Base-by-base conservation (phyloP, 2,329 filamentous ascomycete species). In the Blumeria hordei region DNA sequence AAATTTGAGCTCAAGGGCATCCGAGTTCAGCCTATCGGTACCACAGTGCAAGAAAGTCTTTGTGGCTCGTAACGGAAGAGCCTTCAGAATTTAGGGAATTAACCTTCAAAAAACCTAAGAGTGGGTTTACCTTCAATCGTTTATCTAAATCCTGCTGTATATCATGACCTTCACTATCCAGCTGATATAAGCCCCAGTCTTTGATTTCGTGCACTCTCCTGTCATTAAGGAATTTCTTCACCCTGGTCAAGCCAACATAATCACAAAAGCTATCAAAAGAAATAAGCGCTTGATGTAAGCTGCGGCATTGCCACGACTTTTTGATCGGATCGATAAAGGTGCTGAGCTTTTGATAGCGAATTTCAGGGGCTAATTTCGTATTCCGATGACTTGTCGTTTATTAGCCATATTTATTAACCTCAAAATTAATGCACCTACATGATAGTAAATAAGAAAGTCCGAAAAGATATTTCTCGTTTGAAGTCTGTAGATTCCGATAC, bases 1-100 rank as follows among this genome's bases (percentile, higher is more conserved):
- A 32, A 84, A 78, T 58, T 83, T 77, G 61, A 88, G 92, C 0
- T 85, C 74, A 8, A 77, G 70, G 4, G 84, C 81, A 5, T 76
- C 75, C 61, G 83, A 85, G 52, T 87, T 83, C 7, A 96, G 69
- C 64, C 87, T 87, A 61, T 98, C 93, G 0, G 92, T 90, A 0
- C 90, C 93, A 52, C 88, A 90, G 1, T 83, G 85, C n/a, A 98
- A 70, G 64, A 96, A 85, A 0, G 86, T 87, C 65, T 95, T 95
- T 1, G 90, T 95, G 6, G 85, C 77, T 56, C 90, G 80, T 44
- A 98, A 69, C 3, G 92, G 92, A 12, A 96, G 69, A 75, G 73
- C 74, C 63, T 65, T 43, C 3, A 50, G 2, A 16, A 36, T 11
- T 34, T 35, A 33, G 36, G 32, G 33, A 44, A 10, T 18, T 37